Evolutionary conservation across 805 yeast genomes (phyloP), one percentile per base, ranked within the genome.

Genomic region (Grigorovia jiainica): DNA sequence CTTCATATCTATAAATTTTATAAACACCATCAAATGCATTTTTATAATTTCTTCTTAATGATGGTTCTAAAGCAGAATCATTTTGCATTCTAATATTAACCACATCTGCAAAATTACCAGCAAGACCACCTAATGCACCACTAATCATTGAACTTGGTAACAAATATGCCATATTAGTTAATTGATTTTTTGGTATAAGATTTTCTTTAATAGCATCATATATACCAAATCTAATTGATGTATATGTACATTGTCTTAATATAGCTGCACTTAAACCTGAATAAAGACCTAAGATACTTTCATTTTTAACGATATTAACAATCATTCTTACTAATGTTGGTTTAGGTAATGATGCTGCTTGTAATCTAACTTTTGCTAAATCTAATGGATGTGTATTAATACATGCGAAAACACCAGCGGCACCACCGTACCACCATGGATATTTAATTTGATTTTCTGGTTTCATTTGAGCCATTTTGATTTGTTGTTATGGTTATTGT

Each of bases 21-120:
- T 57, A 53, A 24, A 87, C 61, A 13, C 95, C 95, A 57, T 86
- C 89, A 31, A 86, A 52, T 0, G 92, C 94, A 60, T 87, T 79
- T 39, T 70, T 69, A 59, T 87, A 86, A 55, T 82, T 76, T 59
- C 95, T 72, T 57, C 87, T 72, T 49, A 78, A 70, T 2, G 68
- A 78, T 4, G 62, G 43, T 4, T 87, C 84, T 45, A 83, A 66
- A 0, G 87, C 66, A 6, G 82, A 76, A 55, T 86, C 95, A 59
- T 86, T 86, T 60, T 86, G 95, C 95, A 86, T 86, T 63, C 95
- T 74, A 48, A 86, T 83, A 52, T 86, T 86, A 31, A 84, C 87
- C 11, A 86, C 82, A 57, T 86, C 95, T 1, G 92, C 78, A 3
- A 95, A 95, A 56, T 86, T 86, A 18, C 95, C 95, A 2, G 83